Base-by-base conservation (phyloP, 352 stramenopile genomes). In the Pythium aphanidermatum region DNA sequence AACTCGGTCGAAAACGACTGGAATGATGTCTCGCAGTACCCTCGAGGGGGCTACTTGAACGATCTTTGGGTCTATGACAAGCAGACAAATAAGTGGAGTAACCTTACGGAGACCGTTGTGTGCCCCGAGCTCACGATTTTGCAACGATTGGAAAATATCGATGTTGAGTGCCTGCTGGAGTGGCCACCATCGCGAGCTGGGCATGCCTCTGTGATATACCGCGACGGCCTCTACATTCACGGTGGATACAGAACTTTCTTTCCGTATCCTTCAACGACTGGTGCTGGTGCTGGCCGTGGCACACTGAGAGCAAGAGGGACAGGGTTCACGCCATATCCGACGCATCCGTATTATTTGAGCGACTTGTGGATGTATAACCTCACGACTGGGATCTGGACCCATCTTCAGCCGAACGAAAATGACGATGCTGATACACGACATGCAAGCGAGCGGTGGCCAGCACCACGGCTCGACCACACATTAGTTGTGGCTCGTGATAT, bases 351-450 rank as follows among this genome's bases (percentile, higher is more conserved):
- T 61, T 98, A 92, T 48, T 52, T 98, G 12, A 66, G 74, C 27
- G 95, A 98, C 46, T 62, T 98, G 36, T 98, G 95, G 95, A 85
- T 86, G 54, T 98, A 85, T 63, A 94, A 98, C 43, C 41, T 97
- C 5, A 83, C 63, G 3, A 85, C 73, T 1, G 70, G 75, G 14
- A 46, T 79, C 20, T 98, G 95, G 95, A 64, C 56, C 12, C 63
- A 92, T 55, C 34, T 57, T 14, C 32, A 10, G 2, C 58, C 96
- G 28, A 50, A 61, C 16, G 21, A 26, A 5, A 31, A 25, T 13
- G 50, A 46, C 19, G 32, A 47, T 2, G 28, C 20, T 11, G 52
- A 68, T 27, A 47, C 31, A 25, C 50, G 19, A 27, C 50, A 27
- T 44, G 48, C 14, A 20, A 65, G 20, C 5, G 51, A 52, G 0